A percentile compares a stretch with the other conserved stretches of the same genome.
Evolutionary conservation across 805 yeast species (phyloP).

Genomic region (Starmerella bombi): DNA sequence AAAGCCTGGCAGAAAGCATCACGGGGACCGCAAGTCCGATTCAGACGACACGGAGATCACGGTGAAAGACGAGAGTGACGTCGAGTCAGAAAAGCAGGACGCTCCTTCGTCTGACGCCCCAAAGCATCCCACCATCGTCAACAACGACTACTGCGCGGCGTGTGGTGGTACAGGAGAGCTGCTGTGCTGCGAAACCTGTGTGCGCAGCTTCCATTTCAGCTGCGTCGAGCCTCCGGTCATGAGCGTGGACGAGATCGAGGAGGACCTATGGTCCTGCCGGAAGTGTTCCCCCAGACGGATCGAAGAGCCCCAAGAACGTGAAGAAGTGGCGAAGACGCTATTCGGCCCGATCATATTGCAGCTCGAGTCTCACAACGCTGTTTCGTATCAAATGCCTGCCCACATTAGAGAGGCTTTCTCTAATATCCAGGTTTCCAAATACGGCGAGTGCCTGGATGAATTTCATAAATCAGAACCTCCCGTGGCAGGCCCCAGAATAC

Average conservation of each 20-base stretch:
- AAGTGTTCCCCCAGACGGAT: conserved; percentile 38
- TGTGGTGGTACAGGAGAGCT: conserved; percentile 85
- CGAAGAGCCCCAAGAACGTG: background rate
- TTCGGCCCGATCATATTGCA: conserved; percentile 49
- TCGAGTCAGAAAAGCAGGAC: conserved; percentile 13
- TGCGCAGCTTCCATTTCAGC: conserved; percentile 78
- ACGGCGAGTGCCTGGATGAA: conserved; percentile 61
- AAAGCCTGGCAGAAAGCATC: background rate
- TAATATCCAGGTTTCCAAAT: conserved; percentile 51
- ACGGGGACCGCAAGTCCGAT: background rate
- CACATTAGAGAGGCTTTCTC: conserved; percentile 56
- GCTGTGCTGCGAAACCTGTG: conserved; percentile 88
- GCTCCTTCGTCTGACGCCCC: conserved; percentile 6
- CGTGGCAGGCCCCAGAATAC: conserved; percentile 27
- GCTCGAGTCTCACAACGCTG: conserved; percentile 48
- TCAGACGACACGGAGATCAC: background rate
- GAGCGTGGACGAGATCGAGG: conserved; percentile 38
- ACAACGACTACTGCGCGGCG: conserved; percentile 82
- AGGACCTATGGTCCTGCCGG: conserved; percentile 84
- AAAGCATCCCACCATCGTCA: conserved; percentile 25
- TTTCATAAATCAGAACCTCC: conserved; percentile 8
- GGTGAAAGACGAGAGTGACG: background rate
- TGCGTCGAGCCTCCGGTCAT: conserved; percentile 82
- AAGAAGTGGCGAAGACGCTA: conserved; percentile 26
- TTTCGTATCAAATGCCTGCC: conserved; percentile 53